Base-by-base conservation (phyloP, 495 filamentous ascomycete species). In the Cladorrhinum samala region DNA sequence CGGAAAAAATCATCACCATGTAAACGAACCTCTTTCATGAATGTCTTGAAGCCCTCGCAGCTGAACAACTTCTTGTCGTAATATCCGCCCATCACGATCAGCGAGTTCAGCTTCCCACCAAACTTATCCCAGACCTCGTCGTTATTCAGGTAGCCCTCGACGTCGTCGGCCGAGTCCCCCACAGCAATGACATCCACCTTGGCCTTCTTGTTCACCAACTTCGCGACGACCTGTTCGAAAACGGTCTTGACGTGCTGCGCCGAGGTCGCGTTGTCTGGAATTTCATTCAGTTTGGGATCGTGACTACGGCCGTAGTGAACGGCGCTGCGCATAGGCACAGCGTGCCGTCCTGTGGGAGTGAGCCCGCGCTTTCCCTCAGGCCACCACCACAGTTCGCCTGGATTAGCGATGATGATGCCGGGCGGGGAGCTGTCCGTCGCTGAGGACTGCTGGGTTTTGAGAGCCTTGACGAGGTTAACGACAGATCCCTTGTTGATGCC, bases 371-470 rank as follows among this genome's bases (percentile, higher is more conserved):
- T 64, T 0, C 73, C 74, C 41, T 74, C 72, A 27, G 81, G 79
- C 64, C 83, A 81, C 85, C 86, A 93, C 53, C 79, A 59, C 14
- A 86, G 61, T 64, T 91, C 81, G 5, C 86, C 88, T 1, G 80
- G 67, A 62, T 93, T 95, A 13, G 85, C 82, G 41, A 92, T 73
- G 6, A 93, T 68, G 49, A 95, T 63, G 11, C 76, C 78, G 0
- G 76, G 74, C 3, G 69, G 39, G 3, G 54, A 30, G 0, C 53
- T 2, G 49, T 75, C 68, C 9, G 56, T 48, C 2, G 62, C 25
- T 0, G 71, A 70, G 19, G 56, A 59, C 18, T 27, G 36, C 54
- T 70, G 66, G 25, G 55, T 50, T 23, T 76, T 68, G 9, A 87
- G 67, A 20, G 65, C 77, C 40, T 77, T 70, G 24, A 83, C 75